Base-by-base conservation (phyloP, 345 rosid species). In the Eucalyptus curtisii region DNA sequence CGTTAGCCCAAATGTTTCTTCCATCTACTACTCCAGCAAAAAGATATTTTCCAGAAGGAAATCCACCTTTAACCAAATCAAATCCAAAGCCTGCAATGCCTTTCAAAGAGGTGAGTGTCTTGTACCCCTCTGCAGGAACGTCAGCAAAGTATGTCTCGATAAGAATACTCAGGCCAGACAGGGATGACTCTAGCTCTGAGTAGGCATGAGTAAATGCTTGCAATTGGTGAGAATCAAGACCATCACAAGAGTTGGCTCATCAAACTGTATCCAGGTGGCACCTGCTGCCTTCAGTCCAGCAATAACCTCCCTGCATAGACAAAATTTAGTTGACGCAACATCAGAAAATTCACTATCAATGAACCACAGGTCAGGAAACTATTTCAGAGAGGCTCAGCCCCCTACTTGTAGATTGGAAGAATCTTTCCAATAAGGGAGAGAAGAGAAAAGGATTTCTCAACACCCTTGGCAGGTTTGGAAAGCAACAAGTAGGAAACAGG, bases 1-100 rank as follows among this genome's bases (percentile, higher is more conserved):
- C 97, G 89, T 97, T 97, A 85, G 97, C 99, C 99, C 99, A 97
- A 86, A 96, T 95, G 94, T 97, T 97, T 93, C 99, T 95, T 92
- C 99, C 99, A 86, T 97, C 99, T 87, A 96, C 99, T 88, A 97
- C 95, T 53, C 99, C 99, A 94, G 98, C 98, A 90, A 97, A 96
- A 85, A 97, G 96, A 90, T 94, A 94, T 91, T 97, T 97, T 31
- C 96, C 98, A 68, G 92, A 7, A 24, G 99, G 99, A 95, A 96
- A 96, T 52, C 92, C 93, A 88, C 94, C 79, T 95, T 96, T 96
- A 94, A 97, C 92, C 94, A 97, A 93, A 84, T 95, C 99, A 92
- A 96, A 93, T 45, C 99, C 99, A 87, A 86, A 96, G 49, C 92
- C 99, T 48, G 95, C 91, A 44, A 95, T 95, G 87, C 98, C 98